Conservation (phyloP, 352 stramenopile genomes). For the Globisporangium iwayamae region DNA sequence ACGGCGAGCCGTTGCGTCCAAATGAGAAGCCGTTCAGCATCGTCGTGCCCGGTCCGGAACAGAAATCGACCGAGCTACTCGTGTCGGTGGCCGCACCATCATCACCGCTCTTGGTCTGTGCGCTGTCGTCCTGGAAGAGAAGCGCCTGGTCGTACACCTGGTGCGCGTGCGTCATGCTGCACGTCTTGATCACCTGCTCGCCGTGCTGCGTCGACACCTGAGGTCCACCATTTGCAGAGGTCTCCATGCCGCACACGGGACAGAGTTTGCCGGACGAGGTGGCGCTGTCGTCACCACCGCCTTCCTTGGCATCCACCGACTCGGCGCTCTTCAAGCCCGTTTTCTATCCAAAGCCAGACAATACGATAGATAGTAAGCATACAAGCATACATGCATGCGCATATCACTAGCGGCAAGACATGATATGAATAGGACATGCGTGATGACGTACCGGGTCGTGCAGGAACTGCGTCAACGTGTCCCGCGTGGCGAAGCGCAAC, state of each 20-base stretch:
- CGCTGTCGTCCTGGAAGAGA: conserved; percentile 28
- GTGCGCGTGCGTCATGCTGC: conserved; percentile 65
- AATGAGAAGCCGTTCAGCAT: conserved; percentile 77
- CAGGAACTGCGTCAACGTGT: conserved; percentile 52
- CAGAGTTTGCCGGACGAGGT: conserved; percentile 33
- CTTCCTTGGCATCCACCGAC: conserved; percentile 19
- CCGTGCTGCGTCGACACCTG: conserved; percentile 54
- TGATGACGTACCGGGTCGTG: conserved; percentile 35
- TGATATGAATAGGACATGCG: neutral
- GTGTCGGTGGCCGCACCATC: neutral
- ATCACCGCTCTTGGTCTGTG: neutral
- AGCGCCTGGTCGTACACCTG: conserved; percentile 54
- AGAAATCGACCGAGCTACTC: conserved; percentile 26
- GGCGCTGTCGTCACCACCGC: conserved; percentile 4
- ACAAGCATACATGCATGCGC: neutral
- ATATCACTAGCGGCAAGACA: neutral
- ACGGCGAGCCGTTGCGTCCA: conserved; percentile 31
- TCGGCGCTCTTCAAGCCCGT: conserved; percentile 37
- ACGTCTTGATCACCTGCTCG: conserved; percentile 60
- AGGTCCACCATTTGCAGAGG: conserved; percentile 36
- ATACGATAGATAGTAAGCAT: neutral
- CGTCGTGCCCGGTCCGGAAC: conserved; percentile 55
- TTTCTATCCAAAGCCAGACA: conserved; percentile 17
- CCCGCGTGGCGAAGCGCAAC: conserved; percentile 49
- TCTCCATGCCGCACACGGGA: conserved; percentile 72